Conservation (phyloP, 352 stramenopile species). For the Globisporangium irregulare region DNA sequence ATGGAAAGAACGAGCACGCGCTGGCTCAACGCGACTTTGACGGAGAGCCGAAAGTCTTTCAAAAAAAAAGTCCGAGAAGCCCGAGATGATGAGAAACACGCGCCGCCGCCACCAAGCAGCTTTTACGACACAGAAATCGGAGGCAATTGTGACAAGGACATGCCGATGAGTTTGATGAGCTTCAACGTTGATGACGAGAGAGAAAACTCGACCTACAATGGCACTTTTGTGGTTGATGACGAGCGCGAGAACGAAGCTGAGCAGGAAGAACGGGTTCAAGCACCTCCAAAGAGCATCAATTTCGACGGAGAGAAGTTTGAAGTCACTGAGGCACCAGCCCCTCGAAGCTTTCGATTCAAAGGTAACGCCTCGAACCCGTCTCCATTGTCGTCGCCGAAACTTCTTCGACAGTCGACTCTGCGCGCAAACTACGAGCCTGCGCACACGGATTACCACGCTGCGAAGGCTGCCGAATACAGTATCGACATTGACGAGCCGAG, state of each 20-base stretch:
- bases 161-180: slow-evolving; percentile 19
- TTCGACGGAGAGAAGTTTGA: slow-evolving; percentile 56
- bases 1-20: slow-evolving; percentile 49
- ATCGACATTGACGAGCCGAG: slow-evolving; percentile 32
- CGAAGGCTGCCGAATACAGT: slow-evolving; percentile 70
- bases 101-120: background rate
- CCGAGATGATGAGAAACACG: slow-evolving; percentile 5
- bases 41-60: slow-evolving; percentile 24
- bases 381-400: slow-evolving; percentile 35
- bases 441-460: slow-evolving; percentile 71
- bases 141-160: background rate
- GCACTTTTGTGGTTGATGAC: slow-evolving; percentile 54
- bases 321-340: slow-evolving; percentile 43
- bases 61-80: slow-evolving; percentile 20
- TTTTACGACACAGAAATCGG: slow-evolving; percentile 2
- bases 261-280: slow-evolving; percentile 13
- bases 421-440: slow-evolving; percentile 63
- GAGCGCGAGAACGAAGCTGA: slow-evolving; percentile 34
- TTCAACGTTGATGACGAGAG: slow-evolving; percentile 65
- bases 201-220: slow-evolving; percentile 33
- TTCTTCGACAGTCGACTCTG: slow-evolving; percentile 50
- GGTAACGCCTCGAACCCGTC: slow-evolving; percentile 36
- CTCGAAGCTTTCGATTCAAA: slow-evolving; percentile 68
- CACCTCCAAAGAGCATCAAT: slow-evolving; percentile 71
- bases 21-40: slow-evolving; percentile 74